Evolutionary conservation across 495 filamentous ascomycete species (phyloP).

Genomic region (Podospora tetraspora): DNA sequence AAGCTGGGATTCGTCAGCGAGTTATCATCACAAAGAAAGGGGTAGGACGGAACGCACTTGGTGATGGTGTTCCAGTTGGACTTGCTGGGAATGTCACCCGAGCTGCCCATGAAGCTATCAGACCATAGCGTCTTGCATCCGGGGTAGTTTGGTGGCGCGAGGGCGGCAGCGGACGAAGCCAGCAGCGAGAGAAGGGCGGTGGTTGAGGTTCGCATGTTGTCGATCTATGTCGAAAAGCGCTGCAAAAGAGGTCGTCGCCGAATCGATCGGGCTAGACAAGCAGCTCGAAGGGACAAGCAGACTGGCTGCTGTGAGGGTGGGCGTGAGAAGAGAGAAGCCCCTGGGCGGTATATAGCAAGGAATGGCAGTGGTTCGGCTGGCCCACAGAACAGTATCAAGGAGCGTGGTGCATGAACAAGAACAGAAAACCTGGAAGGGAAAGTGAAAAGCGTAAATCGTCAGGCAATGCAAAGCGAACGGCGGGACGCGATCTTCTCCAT

Average conservation of each 20-base stretch:
- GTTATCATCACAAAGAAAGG: neutral
- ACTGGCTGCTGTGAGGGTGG: neutral
- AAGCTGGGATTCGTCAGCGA: constrained; percentile 20
- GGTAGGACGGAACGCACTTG: constrained; percentile 15
- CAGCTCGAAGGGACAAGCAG: neutral
- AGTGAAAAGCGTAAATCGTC: constrained; percentile 3
- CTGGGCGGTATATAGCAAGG: constrained; percentile 2
- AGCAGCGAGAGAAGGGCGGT: constrained; percentile 19
- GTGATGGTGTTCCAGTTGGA: constrained; percentile 38
- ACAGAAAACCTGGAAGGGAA: neutral
- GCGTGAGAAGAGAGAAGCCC: neutral
- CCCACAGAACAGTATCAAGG: neutral
- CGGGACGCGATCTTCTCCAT: neutral
- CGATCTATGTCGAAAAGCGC: neutral
- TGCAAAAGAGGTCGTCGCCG: neutral
- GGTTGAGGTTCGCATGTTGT: constrained; percentile 18
- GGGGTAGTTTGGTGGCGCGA: constrained; percentile 18
- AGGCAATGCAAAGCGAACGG: constrained; percentile 5
- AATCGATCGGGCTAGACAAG: neutral
- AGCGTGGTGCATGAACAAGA: constrained; percentile 3
- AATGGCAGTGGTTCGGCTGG: neutral
- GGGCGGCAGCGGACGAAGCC: constrained; percentile 23
- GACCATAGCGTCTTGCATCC: constrained; percentile 28
- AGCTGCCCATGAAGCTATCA: constrained; percentile 23
- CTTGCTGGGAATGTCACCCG: constrained; percentile 20